These are phyloP conservation scores for Inga leiocalycina DNA, from an alignment of 306 rosid species.

Conservation along the genomic window DNA sequence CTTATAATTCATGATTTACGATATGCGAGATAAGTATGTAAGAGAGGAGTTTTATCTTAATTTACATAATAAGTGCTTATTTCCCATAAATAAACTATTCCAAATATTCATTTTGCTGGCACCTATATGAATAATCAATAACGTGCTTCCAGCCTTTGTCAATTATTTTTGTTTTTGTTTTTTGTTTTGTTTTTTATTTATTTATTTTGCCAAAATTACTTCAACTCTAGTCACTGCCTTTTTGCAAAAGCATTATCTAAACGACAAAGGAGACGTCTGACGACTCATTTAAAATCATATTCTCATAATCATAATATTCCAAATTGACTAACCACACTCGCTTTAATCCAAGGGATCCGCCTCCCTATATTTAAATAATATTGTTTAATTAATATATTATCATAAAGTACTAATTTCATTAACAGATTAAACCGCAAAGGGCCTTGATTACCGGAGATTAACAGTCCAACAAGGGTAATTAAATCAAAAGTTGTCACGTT, in stretches of 20 bases:
- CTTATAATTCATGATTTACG: too few relatives aligned
- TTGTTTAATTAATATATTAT: not conserved
- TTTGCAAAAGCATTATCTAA: not conserved
- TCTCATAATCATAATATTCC: not conserved
- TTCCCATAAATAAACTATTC: too few relatives aligned
- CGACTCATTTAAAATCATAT: not conserved
- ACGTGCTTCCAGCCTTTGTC: too few relatives aligned
- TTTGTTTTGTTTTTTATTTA: not conserved
- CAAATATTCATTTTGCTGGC: not conserved
- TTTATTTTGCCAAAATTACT: not conserved
- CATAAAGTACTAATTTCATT: not conserved
- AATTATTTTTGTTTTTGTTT: not conserved
- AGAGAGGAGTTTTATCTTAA: too few relatives aligned
- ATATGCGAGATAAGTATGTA: too few relatives aligned
- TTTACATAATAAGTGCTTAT: too few relatives aligned
- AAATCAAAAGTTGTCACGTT: not conserved
- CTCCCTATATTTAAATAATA: not conserved
- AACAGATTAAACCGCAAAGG: not conserved
- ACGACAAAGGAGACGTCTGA: not conserved
- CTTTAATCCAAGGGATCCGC: not conserved
- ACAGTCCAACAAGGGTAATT: not conserved
- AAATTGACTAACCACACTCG: not conserved
- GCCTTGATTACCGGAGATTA: slow-evolving; percentile 9
- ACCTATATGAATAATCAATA: not conserved
- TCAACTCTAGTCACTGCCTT: not conserved